Base-by-base conservation (phyloP, 495 filamentous ascomycete species). In the Lophium mytilinum region DNA sequence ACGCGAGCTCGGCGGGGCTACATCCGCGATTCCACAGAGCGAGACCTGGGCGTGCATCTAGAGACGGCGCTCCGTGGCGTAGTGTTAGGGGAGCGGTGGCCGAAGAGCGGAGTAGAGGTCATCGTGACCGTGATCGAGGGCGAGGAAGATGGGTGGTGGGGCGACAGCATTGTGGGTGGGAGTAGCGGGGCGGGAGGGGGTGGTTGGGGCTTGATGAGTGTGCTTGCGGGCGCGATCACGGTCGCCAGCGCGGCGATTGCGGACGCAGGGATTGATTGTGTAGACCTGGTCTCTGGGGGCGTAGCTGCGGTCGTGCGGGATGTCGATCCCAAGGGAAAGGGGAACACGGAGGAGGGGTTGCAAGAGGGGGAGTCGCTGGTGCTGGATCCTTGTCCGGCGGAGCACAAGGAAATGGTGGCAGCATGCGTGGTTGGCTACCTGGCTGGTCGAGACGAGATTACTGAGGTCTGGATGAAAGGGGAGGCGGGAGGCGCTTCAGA, bases 241-340 rank as follows among this genome's bases (percentile, higher is more conserved):
- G 90, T 90, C 57, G 90, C 93, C 36, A 90, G 89, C 55, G 94
- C 93, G n/a, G 93, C 94, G 7, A 84, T 98, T 71, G 85, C 85
- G 1, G 94, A 98, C 73, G 94, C 93, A 0, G 90, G 89, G 2
- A 96, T 98, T 60, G 93, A 98, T 66, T 96, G 90, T 69, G 81
- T 96, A 35, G 93, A 97, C 69, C 76, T 95, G 33, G 88, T 95
- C 4, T 78, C 86, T 12, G 93, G 92, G 4, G 93, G 93, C 19
- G 86, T 96, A 37, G 90, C 91, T 14, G 94, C 90, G 9, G 64
- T 95, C 17, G 87, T 90, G 18, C 64, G 55, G 50, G 57, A 66
- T 52, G 55, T 57, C 17, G 39, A 49, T 41, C 45, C 19, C 64
- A 71, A 43, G 67, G 64, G 68, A 59, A 50, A 68, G 57, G 49